Evolutionary conservation across 306 rosid genomes (phyloP).

Genomic region (Quercus glauca): DNA sequence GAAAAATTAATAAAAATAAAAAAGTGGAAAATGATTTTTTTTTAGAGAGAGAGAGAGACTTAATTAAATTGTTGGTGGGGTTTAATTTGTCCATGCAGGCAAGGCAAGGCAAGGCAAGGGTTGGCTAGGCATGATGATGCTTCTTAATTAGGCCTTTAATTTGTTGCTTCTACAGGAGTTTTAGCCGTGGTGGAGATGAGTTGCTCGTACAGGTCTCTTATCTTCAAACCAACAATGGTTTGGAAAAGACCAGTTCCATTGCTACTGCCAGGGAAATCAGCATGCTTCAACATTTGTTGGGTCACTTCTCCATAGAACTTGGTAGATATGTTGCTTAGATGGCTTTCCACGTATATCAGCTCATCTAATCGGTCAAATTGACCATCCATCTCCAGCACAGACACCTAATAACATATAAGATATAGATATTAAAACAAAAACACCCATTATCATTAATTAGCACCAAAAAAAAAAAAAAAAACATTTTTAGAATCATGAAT

Average conservation of each 20-base stretch:
- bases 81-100: too few relatives aligned
- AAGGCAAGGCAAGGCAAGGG: too few relatives aligned
- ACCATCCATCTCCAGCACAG: constrained; percentile 96
- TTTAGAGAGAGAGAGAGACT: too few relatives aligned
- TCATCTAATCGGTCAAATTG: constrained; percentile 99
- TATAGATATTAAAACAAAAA: not conserved
- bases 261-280: constrained; percentile 97
- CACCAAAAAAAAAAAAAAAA: too few relatives aligned
- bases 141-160: constrained; percentile 41
- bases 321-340: constrained; percentile 81
- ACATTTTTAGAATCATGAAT: too few relatives aligned
- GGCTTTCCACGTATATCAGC: constrained; percentile 93
- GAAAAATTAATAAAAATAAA: not conserved
- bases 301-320: constrained; percentile 98
- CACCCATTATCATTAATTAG: not conserved
- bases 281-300: constrained; percentile 96
- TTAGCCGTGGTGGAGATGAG: constrained; percentile 51
- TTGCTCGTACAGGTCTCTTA: constrained; percentile 88
- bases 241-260: constrained; percentile 98
- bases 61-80: too few relatives aligned
- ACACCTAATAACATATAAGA: constrained; percentile 51
- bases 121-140: too few relatives aligned
- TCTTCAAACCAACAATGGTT: constrained; percentile 91
- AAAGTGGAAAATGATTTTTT: constrained; percentile 17
- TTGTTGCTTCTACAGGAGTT: constrained; percentile 51